These are phyloP conservation scores for Mycena alexandri DNA, from an alignment of 768 basidiomycete species.

Conservation along the genomic window DNA sequence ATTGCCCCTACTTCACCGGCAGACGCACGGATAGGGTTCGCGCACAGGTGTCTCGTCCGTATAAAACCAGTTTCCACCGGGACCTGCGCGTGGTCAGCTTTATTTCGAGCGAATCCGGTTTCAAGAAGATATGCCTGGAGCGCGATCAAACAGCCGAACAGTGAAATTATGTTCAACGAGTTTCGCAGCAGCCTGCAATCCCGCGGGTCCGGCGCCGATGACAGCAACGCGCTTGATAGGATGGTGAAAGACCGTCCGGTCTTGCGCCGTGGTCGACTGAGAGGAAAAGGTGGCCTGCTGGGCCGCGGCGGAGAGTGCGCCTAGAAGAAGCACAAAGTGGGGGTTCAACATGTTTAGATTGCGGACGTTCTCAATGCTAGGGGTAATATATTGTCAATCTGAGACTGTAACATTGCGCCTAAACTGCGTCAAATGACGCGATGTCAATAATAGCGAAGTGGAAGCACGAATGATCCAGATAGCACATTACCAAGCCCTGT, in stretches of 20 bases:
- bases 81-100: not conserved
- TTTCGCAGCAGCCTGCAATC: slow-evolving; percentile 34
- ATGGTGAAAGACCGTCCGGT: slow-evolving; percentile 29
- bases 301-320: slow-evolving; percentile 11
- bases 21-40: slow-evolving; percentile 38
- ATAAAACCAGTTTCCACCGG: slow-evolving; percentile 44
- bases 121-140: slow-evolving; percentile 4
- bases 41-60: slow-evolving; percentile 40
- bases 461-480: not conserved
- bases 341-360: not conserved
- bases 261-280: not conserved
- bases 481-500: slow-evolving; percentile 7
- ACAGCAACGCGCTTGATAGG: slow-evolving; percentile 37
- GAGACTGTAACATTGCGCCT: slow-evolving; percentile 19
- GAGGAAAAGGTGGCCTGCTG: slow-evolving; percentile 28
- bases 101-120: too few relatives aligned
- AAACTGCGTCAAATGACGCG: slow-evolving; percentile 35
- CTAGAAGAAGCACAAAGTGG: slow-evolving; percentile 3
- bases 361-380: not conserved
- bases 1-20: too few relatives aligned
- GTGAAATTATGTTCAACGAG: slow-evolving; percentile 36
- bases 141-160: slow-evolving; percentile 38
- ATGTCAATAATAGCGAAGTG: not conserved
- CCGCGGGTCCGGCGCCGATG: slow-evolving; percentile 36
- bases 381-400: slow-evolving; percentile 1